Conservation (phyloP, 139 green algal species). For the Desmodesmus armatus region DNA sequence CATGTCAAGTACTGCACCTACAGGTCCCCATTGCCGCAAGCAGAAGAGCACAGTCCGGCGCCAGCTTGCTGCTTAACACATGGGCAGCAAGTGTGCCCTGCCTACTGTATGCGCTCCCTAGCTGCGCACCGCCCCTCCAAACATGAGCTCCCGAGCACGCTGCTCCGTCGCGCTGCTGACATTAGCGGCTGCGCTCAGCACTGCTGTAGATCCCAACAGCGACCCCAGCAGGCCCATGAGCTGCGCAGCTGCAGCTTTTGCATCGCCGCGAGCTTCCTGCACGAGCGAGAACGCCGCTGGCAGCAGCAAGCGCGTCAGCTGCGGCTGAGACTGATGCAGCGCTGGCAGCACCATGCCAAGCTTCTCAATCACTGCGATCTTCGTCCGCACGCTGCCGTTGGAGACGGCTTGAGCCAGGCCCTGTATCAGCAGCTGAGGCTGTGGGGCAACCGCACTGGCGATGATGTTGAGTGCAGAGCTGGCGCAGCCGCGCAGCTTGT, state of each 20-base stretch:
- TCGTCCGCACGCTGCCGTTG: slow-evolving; percentile 57
- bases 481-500: slow-evolving; percentile 59
- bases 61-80: too few relatives aligned
- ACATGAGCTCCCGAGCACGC: too few relatives aligned
- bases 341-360: slow-evolving; percentile 50
- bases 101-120: too few relatives aligned
- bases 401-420: not conserved
- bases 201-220: not conserved
- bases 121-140: too few relatives aligned
- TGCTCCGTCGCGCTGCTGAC: not conserved
- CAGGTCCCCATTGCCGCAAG: too few relatives aligned
- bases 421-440: slow-evolving; percentile 63
- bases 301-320: slow-evolving; percentile 52
- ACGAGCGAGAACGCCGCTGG: slow-evolving; percentile 40
- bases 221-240: slow-evolving; percentile 43
- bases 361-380: slow-evolving; percentile 64
- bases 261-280: slow-evolving; percentile 37
- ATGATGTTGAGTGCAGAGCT: slow-evolving; percentile 54
- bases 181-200: not conserved
- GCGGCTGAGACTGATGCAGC: slow-evolving; percentile 51
- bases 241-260: slow-evolving; percentile 35
- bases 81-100: too few relatives aligned
- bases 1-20: too few relatives aligned
- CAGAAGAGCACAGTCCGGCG: too few relatives aligned
- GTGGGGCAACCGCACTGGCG: slow-evolving; percentile 30